Conservation (phyloP, 2,329 filamentous ascomycete species). For the Colletotrichum orbiculare region DNA sequence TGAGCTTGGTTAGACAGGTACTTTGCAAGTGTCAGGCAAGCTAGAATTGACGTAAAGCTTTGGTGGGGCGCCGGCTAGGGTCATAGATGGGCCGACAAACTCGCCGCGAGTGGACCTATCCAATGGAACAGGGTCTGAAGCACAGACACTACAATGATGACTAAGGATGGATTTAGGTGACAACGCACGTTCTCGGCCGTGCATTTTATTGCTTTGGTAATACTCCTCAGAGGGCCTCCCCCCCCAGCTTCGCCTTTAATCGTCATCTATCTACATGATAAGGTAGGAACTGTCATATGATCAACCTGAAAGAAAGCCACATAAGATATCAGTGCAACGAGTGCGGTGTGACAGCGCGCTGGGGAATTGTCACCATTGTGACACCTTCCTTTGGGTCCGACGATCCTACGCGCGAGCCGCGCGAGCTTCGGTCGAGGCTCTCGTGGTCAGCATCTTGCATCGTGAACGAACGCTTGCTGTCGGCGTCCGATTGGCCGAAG, state of each 20-base stretch:
- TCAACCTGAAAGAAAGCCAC: neutral
- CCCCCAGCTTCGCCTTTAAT: too few relatives aligned
- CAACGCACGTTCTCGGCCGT: too few relatives aligned
- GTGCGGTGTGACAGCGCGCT: conserved; percentile 31
- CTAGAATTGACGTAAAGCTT: conserved; percentile 18
- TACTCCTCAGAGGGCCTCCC: too few relatives aligned
- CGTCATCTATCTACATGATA: conserved; percentile 25
- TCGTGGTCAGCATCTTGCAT: conserved; percentile 35
- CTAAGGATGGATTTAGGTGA: too few relatives aligned
- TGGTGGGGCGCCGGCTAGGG: conserved; percentile 30
- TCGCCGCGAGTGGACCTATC: neutral
- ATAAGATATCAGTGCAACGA: conserved; percentile 24
- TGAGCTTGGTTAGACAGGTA: neutral
- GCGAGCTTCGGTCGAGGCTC: conserved; percentile 13
- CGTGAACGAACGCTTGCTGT: conserved; percentile 38
- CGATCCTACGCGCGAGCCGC: conserved; percentile 32
- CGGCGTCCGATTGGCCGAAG: conserved; percentile 41
- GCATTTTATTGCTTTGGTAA: too few relatives aligned
- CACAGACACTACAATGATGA: too few relatives aligned
- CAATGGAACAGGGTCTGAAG: neutral
- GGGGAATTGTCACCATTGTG: conserved; percentile 34
- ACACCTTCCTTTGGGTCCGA: conserved; percentile 36
- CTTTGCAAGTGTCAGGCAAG: neutral
- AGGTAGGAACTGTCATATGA: neutral
- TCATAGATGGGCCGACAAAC: conserved; percentile 31